Evolutionary conservation across 805 yeast species (phyloP).

Genomic region (Pichia deserticola): DNA sequence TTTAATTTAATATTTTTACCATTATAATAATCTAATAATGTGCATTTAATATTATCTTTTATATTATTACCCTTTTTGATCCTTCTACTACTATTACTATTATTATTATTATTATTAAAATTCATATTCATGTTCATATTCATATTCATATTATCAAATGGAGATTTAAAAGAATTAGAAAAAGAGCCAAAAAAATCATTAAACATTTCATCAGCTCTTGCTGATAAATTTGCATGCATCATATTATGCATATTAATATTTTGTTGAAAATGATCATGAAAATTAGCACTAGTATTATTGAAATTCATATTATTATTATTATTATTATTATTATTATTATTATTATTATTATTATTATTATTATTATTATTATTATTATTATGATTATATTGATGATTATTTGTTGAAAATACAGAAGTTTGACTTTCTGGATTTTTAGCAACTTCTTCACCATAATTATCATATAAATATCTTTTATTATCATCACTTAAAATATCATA

Average conservation of each 20-base stretch:
- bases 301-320: background rate
- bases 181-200: background rate
- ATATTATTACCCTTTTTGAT: constrained; percentile 50
- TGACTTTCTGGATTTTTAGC: constrained; percentile 13
- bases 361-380: background rate
- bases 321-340: background rate
- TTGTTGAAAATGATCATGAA: background rate
- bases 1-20: constrained; percentile 53
- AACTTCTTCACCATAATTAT: constrained; percentile 43
- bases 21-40: constrained; percentile 47
- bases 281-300: background rate
- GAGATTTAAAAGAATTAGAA: background rate
- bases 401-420: constrained; percentile 2
- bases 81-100: constrained; percentile 20
- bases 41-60: constrained; percentile 44
- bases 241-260: background rate
- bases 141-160: constrained; percentile 2
- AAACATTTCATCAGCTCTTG: background rate
- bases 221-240: background rate
- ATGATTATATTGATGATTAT: constrained; percentile 3
- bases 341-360: background rate
- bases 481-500: constrained; percentile 53
- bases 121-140: background rate
- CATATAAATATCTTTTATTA: constrained; percentile 41
- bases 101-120: background rate